phyloP scores from a whole-genome alignment of 495 filamentous ascomycete species.

The Astrocystis sublimbata region DNA sequence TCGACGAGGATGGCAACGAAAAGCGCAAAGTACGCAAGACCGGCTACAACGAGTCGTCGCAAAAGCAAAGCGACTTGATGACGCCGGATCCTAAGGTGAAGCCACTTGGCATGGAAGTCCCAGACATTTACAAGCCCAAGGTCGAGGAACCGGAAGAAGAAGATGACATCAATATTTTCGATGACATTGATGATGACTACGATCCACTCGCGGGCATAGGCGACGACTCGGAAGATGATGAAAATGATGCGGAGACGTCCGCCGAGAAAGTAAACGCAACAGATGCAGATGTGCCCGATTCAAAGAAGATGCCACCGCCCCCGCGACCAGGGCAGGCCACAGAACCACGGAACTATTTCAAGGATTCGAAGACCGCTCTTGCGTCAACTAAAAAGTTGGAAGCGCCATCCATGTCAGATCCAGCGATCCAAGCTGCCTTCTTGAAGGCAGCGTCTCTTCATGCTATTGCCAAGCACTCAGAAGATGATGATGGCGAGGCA shows the following conservation, averaged over 20 bases:
- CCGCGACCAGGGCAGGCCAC: constrained; percentile 34
- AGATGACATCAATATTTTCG: constrained; percentile 76
- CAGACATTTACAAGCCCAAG: constrained; percentile 55
- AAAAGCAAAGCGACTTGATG: constrained; percentile 53
- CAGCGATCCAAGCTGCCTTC: constrained; percentile 78
- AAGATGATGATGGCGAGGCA: constrained; percentile 43
- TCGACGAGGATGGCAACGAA: constrained; percentile 83
- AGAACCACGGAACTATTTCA: constrained; percentile 62
- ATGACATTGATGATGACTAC: constrained; percentile 81
- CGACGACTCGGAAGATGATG: constrained; percentile 54
- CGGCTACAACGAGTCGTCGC: constrained; percentile 37
- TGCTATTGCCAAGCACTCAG: constrained; percentile 45
- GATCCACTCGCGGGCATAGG: constrained; percentile 78
- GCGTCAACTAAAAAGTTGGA: constrained; percentile 47
- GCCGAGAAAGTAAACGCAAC: constrained; percentile 37
- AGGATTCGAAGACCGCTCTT: constrained; percentile 47
- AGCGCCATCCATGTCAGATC: constrained; percentile 65
- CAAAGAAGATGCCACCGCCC: constrained; percentile 45
- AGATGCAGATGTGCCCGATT: constrained; percentile 26
- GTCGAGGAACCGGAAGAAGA: constrained; percentile 62
- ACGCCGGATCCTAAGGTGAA: constrained; percentile 65
- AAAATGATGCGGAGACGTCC: constrained; percentile 48
- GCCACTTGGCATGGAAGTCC: constrained; percentile 78
- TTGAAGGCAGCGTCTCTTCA: constrained; percentile 78
- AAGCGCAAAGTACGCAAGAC: constrained; percentile 77